These are phyloP conservation scores for Aspergillus uvarum DNA, from an alignment of 2,329 filamentous ascomycete genomes.

Conservation along the genomic window DNA sequence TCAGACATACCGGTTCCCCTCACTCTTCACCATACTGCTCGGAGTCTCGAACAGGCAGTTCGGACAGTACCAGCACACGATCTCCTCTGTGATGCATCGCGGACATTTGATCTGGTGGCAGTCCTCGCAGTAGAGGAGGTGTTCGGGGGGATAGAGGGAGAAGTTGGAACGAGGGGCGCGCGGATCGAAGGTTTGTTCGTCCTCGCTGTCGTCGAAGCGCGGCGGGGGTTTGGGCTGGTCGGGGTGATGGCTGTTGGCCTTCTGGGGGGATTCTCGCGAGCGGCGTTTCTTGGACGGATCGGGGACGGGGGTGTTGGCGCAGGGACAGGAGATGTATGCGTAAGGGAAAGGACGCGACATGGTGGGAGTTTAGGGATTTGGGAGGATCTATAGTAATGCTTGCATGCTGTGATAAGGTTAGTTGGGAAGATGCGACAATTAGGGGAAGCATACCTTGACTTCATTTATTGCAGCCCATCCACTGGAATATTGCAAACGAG, in stretches of 20 bases:
- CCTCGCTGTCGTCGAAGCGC: slow-evolving; percentile 58
- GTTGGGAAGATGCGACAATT: not conserved
- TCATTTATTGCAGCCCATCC: too few species aligned
- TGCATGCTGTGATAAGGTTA: not conserved
- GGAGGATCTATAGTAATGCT: not conserved
- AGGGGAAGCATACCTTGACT: not conserved
- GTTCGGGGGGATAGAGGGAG: slow-evolving; percentile 87
- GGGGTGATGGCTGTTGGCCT: slow-evolving; percentile 22
- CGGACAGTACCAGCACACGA: slow-evolving; percentile 92
- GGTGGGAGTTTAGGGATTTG: not conserved
- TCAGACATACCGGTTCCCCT: slow-evolving; percentile 76
- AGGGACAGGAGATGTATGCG: slow-evolving; percentile 65
- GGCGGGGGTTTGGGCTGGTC: slow-evolving; percentile 24
- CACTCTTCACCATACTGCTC: slow-evolving; percentile 85
- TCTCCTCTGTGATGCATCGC: slow-evolving; percentile 87
- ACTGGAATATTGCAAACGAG: not conserved
- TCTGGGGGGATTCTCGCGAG: slow-evolving; percentile 37
- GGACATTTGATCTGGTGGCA: slow-evolving; percentile 95
- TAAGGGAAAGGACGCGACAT: slow-evolving; percentile 63
- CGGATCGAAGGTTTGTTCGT: slow-evolving; percentile 82
- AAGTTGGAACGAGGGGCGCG: slow-evolving; percentile 81
- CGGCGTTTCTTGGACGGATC: slow-evolving; percentile 40
- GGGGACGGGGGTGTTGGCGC: slow-evolving; percentile 52
- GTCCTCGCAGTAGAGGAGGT: slow-evolving; percentile 94
- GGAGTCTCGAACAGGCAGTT: slow-evolving; percentile 95